phyloP scores from a whole-genome alignment of 139 green algal genomes.

The Coccomyxa sp. region DNA sequence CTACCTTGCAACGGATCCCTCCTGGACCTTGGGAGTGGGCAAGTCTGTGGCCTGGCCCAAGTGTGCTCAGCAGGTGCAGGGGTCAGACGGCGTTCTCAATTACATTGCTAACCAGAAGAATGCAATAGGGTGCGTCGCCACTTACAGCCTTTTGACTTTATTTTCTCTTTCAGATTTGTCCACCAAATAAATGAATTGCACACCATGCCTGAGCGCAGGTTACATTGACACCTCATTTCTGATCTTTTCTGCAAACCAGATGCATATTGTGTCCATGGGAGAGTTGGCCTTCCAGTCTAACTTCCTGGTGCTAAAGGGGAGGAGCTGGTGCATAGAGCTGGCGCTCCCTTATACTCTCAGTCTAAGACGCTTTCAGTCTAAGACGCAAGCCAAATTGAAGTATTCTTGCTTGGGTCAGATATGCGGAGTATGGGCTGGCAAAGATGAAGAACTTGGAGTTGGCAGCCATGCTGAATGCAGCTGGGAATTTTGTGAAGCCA shows the following conservation, averaged over 20 bases:
- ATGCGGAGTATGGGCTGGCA: background rate
- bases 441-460: background rate
- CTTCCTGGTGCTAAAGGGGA: background rate
- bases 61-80: background rate
- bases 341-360: background rate
- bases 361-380: background rate
- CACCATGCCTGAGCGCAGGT: background rate
- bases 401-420: background rate
- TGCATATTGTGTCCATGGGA: background rate
- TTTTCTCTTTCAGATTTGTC: background rate
- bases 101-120: background rate
- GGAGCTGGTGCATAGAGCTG: background rate
- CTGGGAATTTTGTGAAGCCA: background rate
- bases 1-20: background rate
- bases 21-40: background rate
- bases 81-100: background rate
- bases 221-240: background rate
- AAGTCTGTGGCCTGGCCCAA: constrained; percentile 2
- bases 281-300: background rate
- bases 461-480: background rate
- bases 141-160: background rate
- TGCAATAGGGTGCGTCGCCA: background rate
- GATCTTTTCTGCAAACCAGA: too few relatives aligned
- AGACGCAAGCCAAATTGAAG: background rate
- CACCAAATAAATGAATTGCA: background rate